Evolutionary conservation across 192 early-diverging fungal genomes (phyloP).

Genomic region (Paraglomus brasilianum): DNA sequence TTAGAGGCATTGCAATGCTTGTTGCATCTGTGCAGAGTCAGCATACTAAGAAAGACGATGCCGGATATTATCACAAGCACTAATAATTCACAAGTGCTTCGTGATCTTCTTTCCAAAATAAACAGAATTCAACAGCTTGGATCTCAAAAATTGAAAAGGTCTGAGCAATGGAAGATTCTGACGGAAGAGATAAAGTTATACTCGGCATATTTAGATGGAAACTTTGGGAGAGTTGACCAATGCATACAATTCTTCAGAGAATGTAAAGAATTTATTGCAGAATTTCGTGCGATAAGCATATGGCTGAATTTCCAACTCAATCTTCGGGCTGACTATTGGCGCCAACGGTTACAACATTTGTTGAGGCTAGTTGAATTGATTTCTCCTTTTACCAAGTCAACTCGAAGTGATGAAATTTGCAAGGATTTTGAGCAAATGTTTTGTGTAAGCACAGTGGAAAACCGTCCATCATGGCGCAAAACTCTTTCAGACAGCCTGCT

Average conservation of each 20-base stretch:
- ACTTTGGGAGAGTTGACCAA: not conserved
- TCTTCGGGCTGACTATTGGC: not conserved
- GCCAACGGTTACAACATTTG: not conserved
- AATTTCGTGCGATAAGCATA: conserved; percentile 21
- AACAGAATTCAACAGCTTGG: too few species aligned
- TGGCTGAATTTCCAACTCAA: not conserved
- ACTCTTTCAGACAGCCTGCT: not conserved
- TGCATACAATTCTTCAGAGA: not conserved
- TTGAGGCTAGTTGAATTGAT: conserved; percentile 12
- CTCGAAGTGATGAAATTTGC: not conserved
- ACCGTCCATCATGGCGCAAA: not conserved
- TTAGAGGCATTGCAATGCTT: not conserved
- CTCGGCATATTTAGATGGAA: conserved; percentile 4
- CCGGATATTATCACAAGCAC: not conserved
- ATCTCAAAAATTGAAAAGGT: not conserved
- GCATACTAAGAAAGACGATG: not conserved
- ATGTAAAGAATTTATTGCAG: not conserved
- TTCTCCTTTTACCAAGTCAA: conserved; percentile 16
- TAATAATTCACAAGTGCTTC: too few species aligned
- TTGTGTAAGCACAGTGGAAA: not conserved
- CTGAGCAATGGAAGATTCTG: not conserved
- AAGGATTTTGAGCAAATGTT: conserved; percentile 12
- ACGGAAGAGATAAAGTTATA: conserved; percentile 17
- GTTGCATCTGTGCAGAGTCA: conserved; percentile 18
- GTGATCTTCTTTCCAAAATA: too few species aligned